Conservation (phyloP, 768 basidiomycete genomes). For the Pilatotrama ljubarskyi region DNA sequence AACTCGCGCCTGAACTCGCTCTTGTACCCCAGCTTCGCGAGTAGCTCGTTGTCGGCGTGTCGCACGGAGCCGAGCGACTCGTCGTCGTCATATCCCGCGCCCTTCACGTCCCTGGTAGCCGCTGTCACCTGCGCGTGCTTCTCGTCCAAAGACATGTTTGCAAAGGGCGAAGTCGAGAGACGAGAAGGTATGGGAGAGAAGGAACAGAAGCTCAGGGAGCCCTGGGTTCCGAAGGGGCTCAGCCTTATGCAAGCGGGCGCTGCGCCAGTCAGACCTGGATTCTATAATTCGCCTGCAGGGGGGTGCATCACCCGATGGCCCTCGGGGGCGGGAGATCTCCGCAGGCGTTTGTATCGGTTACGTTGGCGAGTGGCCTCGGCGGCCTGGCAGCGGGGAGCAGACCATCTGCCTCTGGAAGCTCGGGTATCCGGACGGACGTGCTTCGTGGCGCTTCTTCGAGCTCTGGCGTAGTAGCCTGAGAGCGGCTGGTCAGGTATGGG, state of each 20-base stretch:
- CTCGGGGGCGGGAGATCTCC: neutral
- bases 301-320: neutral
- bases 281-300: neutral
- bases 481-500: neutral
- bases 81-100: slow-evolving; percentile 2
- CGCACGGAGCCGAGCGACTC: slow-evolving; percentile 25
- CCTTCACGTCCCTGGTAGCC: slow-evolving; percentile 10
- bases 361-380: neutral
- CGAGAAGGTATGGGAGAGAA: slow-evolving; percentile 4
- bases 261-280: neutral
- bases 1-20: slow-evolving; percentile 75
- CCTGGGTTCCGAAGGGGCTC: neutral
- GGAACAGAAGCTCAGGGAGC: slow-evolving; percentile 2
- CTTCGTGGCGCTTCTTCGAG: neutral
- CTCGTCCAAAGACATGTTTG: slow-evolving; percentile 23
- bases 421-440: neutral
- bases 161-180: neutral
- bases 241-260: slow-evolving; percentile 9
- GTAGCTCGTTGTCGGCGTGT: slow-evolving; percentile 54
- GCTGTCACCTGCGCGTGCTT: slow-evolving; percentile 16
- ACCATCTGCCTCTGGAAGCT: neutral
- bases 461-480: neutral
- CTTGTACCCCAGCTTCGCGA: slow-evolving; percentile 70
- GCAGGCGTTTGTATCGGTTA: slow-evolving; percentile 1
- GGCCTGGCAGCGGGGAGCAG: neutral